These are phyloP conservation scores for Steccherinum ochraceum DNA, from an alignment of 768 basidiomycete genomes.

Conservation along the genomic window DNA sequence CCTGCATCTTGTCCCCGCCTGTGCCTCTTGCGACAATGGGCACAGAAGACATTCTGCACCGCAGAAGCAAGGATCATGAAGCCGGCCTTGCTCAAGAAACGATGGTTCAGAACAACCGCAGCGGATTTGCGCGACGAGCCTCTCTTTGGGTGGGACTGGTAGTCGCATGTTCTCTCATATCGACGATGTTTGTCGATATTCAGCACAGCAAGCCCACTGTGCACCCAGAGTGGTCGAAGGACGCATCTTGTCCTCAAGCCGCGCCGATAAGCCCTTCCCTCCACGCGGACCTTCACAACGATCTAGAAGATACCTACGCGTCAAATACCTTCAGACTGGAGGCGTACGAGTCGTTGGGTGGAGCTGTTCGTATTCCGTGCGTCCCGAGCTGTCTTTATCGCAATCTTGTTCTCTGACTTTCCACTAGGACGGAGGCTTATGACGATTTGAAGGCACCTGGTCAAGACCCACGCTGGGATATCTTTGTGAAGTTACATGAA, in stretches of 20 bases:
- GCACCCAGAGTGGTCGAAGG: background rate
- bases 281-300: slow-evolving; percentile 25
- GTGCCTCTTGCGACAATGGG: too few species aligned
- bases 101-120: too few species aligned
- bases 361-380: slow-evolving; percentile 30
- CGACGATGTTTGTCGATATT: too few species aligned
- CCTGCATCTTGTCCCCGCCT: too few species aligned
- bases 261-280: slow-evolving; percentile 19
- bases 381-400: slow-evolving; percentile 7
- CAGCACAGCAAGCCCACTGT: too few species aligned
- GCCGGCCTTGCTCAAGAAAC: too few species aligned
- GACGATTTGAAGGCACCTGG: slow-evolving; percentile 22
- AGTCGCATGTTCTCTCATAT: too few species aligned
- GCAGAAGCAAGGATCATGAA: too few species aligned
- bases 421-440: slow-evolving; percentile 20
- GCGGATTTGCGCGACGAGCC: too few species aligned
- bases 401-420: background rate
- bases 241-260: slow-evolving; percentile 29
- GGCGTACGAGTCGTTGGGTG: slow-evolving; percentile 16
- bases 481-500: slow-evolving; percentile 26
- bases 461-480: slow-evolving; percentile 28
- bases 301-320: slow-evolving; percentile 22
- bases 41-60: too few species aligned
- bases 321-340: slow-evolving; percentile 26
- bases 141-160: too few species aligned